phyloP scores from a whole-genome alignment of 2,329 filamentous ascomycete genomes.

The Fusarium sp. region DNA sequence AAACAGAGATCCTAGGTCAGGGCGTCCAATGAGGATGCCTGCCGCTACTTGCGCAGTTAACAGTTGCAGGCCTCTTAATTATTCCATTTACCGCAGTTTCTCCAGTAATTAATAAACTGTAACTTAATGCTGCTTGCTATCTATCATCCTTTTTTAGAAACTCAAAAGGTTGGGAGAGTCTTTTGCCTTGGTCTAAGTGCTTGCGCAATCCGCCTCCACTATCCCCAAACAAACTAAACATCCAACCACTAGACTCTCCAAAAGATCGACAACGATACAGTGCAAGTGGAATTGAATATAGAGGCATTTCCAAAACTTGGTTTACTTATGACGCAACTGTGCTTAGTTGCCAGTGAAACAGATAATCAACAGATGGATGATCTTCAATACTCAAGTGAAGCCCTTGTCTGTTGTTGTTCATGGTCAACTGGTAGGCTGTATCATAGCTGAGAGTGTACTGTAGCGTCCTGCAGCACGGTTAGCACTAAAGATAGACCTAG shows the following conservation, averaged over 20 bases:
- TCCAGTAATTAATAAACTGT: slow-evolving; percentile 7
- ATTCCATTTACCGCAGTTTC: slow-evolving; percentile 10
- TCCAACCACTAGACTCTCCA: slow-evolving; percentile 4
- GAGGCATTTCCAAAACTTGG: slow-evolving; percentile 17
- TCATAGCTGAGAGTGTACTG: not conserved
- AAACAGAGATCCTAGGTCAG: slow-evolving; percentile 17
- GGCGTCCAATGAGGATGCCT: slow-evolving; percentile 2
- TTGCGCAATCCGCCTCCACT: slow-evolving; percentile 40
- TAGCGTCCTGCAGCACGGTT: not conserved
- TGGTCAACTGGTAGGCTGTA: not conserved
- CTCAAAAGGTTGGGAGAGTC: not conserved
- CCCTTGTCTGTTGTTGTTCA: not conserved
- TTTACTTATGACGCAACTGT: slow-evolving; percentile 28
- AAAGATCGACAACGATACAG: slow-evolving; percentile 17
- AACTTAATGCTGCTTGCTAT: not conserved
- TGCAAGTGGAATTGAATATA: slow-evolving; percentile 8
- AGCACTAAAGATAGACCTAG: slow-evolving; percentile 2
- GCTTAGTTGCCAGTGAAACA: slow-evolving; percentile 11
- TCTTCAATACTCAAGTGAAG: not conserved
- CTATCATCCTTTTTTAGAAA: slow-evolving; percentile 28
- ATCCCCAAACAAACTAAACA: slow-evolving; percentile 26
- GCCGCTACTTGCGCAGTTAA: slow-evolving; percentile 16
- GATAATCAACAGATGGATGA: not conserved
- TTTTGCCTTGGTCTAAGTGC: slow-evolving; percentile 21
- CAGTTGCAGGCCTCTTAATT: not conserved